Percentiles rank a stretch among this genome's conserved stretches.
These are phyloP conservation scores for Irpex sp. DNA, from an alignment of 1,284 basidiomycete species.

Conservation along the genomic window DNA sequence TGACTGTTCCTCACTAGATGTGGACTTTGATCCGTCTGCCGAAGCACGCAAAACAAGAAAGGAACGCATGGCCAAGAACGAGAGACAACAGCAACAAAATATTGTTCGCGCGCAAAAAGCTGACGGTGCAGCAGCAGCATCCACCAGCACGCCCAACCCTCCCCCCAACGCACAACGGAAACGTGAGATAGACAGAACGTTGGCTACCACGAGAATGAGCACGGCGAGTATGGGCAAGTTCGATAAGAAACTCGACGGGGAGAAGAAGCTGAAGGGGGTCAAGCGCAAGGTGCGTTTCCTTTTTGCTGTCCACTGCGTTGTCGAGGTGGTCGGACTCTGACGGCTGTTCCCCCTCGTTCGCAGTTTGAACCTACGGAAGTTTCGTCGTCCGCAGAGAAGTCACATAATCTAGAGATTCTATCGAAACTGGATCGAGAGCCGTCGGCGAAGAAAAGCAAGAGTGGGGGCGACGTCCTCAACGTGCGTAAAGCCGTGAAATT, in stretches of 20 bases:
- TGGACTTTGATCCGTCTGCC: slow-evolving; percentile 77
- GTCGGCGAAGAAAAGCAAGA: slow-evolving; percentile 39
- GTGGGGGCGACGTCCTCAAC: slow-evolving; percentile 59
- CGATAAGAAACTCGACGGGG: slow-evolving; percentile 85
- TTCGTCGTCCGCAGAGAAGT: slow-evolving; percentile 63
- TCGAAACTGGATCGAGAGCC: slow-evolving; percentile 68
- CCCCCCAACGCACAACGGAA: slow-evolving; percentile 42
- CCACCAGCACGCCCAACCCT: slow-evolving; percentile 29
- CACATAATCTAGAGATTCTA: slow-evolving; percentile 69
- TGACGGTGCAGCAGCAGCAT: slow-evolving; percentile 8
- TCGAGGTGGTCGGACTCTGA: too few species aligned
- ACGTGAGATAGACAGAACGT: slow-evolving; percentile 68
- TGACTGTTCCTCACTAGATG: slow-evolving; percentile 34
- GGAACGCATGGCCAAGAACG: slow-evolving; percentile 79
- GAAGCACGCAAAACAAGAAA: slow-evolving; percentile 76
- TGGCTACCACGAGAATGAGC: slow-evolving; percentile 76
- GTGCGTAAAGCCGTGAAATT: slow-evolving; percentile 84
- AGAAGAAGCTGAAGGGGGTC: slow-evolving; percentile 81
- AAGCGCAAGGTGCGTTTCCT: slow-evolving; percentile 79
- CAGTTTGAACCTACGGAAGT: slow-evolving; percentile 81
- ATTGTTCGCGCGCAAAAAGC: slow-evolving; percentile 51
- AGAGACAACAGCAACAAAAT: slow-evolving; percentile 78
- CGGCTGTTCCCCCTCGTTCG: background rate
- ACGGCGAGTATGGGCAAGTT: slow-evolving; percentile 94
- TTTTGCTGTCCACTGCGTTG: too few species aligned